Percentiles rank a stretch among this genome's conserved stretches.
These are phyloP conservation scores for Xylariaceae sp. DNA, from an alignment of 2,329 filamentous ascomycete genomes.

Conservation along the genomic window DNA sequence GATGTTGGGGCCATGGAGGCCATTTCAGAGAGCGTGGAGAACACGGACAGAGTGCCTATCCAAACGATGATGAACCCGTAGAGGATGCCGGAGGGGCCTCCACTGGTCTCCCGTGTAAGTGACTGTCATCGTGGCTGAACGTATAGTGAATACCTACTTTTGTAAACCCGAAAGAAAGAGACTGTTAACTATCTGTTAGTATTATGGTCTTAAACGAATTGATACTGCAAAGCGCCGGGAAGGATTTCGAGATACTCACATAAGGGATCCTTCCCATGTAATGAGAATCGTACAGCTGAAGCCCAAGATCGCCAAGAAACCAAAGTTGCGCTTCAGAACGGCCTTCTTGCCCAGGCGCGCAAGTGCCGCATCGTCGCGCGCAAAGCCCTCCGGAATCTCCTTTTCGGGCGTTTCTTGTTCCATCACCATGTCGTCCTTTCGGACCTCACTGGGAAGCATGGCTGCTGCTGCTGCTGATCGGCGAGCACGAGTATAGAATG, in stretches of 20 bases:
- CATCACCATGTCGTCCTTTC: conserved; percentile 17
- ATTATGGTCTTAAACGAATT: too few relatives aligned
- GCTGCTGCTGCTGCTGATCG: too few relatives aligned
- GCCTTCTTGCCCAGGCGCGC: conserved; percentile 22
- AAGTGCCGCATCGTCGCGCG: conserved; percentile 15
- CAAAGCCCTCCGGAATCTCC: neutral
- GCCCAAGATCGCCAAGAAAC: conserved; percentile 24
- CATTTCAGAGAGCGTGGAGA: conserved; percentile 42
- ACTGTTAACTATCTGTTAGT: conserved; percentile 7
- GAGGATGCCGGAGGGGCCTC: conserved; percentile 40
- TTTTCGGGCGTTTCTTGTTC: conserved; percentile 1
- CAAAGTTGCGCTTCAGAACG: conserved; percentile 23
- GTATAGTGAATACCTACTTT: conserved; percentile 13
- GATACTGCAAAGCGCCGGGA: neutral
- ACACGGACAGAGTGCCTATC: conserved; percentile 42
- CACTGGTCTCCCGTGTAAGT: conserved; percentile 14
- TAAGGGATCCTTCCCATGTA: conserved; percentile 25
- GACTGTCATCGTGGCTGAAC: neutral
- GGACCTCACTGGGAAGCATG: neutral
- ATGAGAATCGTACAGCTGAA: conserved; percentile 26
- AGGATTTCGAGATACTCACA: conserved; percentile 10
- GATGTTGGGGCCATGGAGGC: conserved; percentile 37
- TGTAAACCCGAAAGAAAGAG: conserved; percentile 18
- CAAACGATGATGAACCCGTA: conserved; percentile 51
- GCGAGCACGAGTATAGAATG: too few relatives aligned